Conservation (phyloP, 768 basidiomycete genomes). For the Amanita jacksonii region DNA sequence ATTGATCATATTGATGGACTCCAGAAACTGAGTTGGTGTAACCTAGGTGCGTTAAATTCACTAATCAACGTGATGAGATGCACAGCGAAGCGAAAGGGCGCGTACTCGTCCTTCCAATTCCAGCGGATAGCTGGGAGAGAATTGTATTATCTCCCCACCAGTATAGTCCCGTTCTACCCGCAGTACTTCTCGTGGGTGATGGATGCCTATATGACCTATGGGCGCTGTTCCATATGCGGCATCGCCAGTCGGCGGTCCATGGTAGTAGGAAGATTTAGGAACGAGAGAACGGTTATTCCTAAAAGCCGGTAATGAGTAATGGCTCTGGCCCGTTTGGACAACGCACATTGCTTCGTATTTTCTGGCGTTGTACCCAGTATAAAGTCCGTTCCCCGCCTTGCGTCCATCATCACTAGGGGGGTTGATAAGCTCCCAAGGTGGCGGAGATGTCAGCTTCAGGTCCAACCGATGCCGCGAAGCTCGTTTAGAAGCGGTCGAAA, state of each 20-base stretch:
- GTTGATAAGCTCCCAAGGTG: conserved; percentile 56
- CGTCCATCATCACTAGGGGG: conserved; percentile 35
- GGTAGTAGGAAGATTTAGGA: conserved; percentile 79
- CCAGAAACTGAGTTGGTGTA: conserved; percentile 82
- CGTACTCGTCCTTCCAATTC: conserved; percentile 90
- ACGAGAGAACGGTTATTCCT: conserved; percentile 38
- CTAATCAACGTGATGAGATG: neutral
- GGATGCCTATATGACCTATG: conserved; percentile 76
- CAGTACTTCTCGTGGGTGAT: conserved; percentile 88
- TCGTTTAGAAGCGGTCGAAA: conserved; percentile 22
- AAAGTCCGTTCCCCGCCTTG: conserved; percentile 27
- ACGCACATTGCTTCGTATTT: conserved; percentile 37
- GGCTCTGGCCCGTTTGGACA: no score
- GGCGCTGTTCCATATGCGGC: conserved; percentile 77
- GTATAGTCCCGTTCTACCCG: conserved; percentile 89
- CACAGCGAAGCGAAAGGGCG: conserved; percentile 9
- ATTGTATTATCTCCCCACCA: conserved; percentile 85
- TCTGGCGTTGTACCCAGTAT: conserved; percentile 32
- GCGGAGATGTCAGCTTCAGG: conserved; percentile 43
- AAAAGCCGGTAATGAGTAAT: neutral
- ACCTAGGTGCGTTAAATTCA: conserved; percentile 39
- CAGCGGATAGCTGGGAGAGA: conserved; percentile 79
- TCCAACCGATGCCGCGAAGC: conserved; percentile 40
- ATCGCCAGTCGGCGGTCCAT: conserved; percentile 67
- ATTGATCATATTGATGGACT: conserved; percentile 88